Conservation (phyloP, 2,329 filamentous ascomycete species). For the Monosporascus sp. region DNA sequence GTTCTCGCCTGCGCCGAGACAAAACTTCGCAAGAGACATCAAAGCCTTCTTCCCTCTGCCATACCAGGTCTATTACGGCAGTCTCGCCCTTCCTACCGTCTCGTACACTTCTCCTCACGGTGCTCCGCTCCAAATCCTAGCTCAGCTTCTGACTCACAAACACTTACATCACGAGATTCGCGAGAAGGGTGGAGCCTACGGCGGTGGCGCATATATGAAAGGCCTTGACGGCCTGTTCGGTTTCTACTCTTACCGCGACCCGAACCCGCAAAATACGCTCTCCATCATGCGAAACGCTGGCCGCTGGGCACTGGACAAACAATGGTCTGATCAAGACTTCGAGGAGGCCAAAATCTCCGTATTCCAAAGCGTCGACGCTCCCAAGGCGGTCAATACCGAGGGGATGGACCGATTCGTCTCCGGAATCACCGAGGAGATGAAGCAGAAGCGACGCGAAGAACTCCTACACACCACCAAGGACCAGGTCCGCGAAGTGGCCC, state of each 20-base stretch:
- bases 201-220: slow-evolving; percentile 79
- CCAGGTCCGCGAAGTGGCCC: slow-evolving; percentile 75
- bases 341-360: slow-evolving; percentile 95
- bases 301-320: slow-evolving; percentile 72
- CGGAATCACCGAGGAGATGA: slow-evolving; percentile 84
- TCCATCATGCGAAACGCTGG: slow-evolving; percentile 80
- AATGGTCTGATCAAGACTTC: slow-evolving; percentile 78
- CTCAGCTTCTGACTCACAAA: slow-evolving; percentile 91
- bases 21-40: slow-evolving; percentile 40
- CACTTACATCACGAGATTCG: slow-evolving; percentile 96
- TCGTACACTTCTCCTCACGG: slow-evolving; percentile 73
- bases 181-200: slow-evolving; percentile 95
- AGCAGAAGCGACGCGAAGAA: slow-evolving; percentile 74
- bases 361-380: slow-evolving; percentile 89
- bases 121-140: slow-evolving; percentile 79
- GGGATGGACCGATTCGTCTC: slow-evolving; percentile 82
- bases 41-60: slow-evolving; percentile 91
- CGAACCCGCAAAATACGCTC: slow-evolving; percentile 85
- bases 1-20: slow-evolving; percentile 30
- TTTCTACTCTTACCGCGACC: slow-evolving; percentile 95
- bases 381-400: slow-evolving; percentile 78
- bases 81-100: slow-evolving; percentile 73
- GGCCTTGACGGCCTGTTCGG: slow-evolving; percentile 81
- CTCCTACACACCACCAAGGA: slow-evolving; percentile 79
- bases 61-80: slow-evolving; percentile 95